A percentile compares a stretch with the other conserved stretches of the same genome.
phyloP scores from a whole-genome alignment of 345 rosid species.

The Aegle marmelos region DNA sequence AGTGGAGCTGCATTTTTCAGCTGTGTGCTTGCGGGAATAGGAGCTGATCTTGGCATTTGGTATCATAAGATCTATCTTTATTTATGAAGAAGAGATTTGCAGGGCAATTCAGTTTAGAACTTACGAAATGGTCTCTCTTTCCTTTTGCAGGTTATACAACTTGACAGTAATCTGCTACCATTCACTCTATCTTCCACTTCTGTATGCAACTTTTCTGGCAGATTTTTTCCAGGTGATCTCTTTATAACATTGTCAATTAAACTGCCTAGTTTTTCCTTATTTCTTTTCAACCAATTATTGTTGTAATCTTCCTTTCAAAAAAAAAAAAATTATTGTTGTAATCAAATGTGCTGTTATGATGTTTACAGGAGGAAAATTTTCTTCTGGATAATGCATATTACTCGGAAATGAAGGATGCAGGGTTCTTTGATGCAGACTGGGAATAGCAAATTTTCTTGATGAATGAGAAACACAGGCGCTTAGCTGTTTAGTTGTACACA shows the following conservation, averaged over 20 bases:
- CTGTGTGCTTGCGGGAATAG: slow-evolving; percentile 33
- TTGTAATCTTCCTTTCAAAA: background rate
- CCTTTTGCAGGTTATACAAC: slow-evolving; percentile 38
- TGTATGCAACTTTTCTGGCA: slow-evolving; percentile 37
- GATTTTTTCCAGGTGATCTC: slow-evolving; percentile 40
- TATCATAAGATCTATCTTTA: slow-evolving; percentile 8
- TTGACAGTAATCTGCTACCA: slow-evolving; percentile 30
- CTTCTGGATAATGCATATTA: slow-evolving; percentile 44
- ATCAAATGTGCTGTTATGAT: background rate
- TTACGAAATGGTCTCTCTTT: background rate
- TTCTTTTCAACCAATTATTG: background rate
- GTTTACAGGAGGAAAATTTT: slow-evolving; percentile 38
- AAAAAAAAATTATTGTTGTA: too few relatives aligned
- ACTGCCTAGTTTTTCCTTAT: too few relatives aligned
- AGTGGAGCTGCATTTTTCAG: slow-evolving; percentile 26
- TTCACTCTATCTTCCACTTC: slow-evolving; percentile 36
- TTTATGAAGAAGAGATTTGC: background rate
- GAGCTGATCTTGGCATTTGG: slow-evolving; percentile 43
- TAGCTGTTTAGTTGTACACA: background rate
- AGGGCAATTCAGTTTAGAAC: background rate
- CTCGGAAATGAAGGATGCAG: slow-evolving; percentile 49
- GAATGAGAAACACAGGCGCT: background rate
- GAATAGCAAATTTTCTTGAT: slow-evolving; percentile 19
- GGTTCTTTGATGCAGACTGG: slow-evolving; percentile 48
- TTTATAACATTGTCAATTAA: background rate